phyloP scores from a whole-genome alignment of 2,329 filamentous ascomycete species.

The Fusarium temperatum region DNA sequence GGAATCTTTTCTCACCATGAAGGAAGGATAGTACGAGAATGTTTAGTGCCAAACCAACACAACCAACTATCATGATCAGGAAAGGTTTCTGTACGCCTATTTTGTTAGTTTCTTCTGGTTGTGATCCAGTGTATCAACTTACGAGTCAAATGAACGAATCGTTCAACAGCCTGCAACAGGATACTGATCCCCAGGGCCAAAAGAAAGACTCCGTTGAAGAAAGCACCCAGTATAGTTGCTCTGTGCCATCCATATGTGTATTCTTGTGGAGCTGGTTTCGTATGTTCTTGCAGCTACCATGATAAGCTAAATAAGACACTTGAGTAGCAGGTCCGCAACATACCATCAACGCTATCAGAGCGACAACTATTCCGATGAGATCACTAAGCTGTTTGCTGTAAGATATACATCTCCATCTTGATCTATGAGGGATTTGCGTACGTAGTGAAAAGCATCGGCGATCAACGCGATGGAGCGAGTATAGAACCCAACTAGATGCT shows the following conservation, averaged over 20 bases:
- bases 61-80: constrained; percentile 75
- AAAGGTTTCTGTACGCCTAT: constrained; percentile 71
- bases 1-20: constrained; percentile 59
- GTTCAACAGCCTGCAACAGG: constrained; percentile 76
- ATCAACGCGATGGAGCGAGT: constrained; percentile 77
- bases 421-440: not conserved
- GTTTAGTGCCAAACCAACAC: constrained; percentile 72
- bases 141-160: constrained; percentile 69
- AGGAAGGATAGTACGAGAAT: constrained; percentile 72
- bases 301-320: not conserved
- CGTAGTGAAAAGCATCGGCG: constrained; percentile 82
- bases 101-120: constrained; percentile 18
- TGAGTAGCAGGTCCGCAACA: constrained; percentile 24
- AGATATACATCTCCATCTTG: not conserved
- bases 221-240: constrained; percentile 76
- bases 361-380: constrained; percentile 73
- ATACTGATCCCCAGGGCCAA: constrained; percentile 77
- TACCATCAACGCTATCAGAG: constrained; percentile 71
- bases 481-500: constrained; percentile 67
- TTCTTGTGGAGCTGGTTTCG: constrained; percentile 59
- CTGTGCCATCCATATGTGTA: constrained; percentile 78
- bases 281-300: constrained; percentile 63
- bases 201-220: constrained; percentile 83
- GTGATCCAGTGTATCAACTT: constrained; percentile 24
- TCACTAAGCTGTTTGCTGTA: constrained; percentile 68